These are phyloP conservation scores for Exobasidium rhododendri DNA, from an alignment of 1,284 basidiomycete genomes.

Conservation along the genomic window DNA sequence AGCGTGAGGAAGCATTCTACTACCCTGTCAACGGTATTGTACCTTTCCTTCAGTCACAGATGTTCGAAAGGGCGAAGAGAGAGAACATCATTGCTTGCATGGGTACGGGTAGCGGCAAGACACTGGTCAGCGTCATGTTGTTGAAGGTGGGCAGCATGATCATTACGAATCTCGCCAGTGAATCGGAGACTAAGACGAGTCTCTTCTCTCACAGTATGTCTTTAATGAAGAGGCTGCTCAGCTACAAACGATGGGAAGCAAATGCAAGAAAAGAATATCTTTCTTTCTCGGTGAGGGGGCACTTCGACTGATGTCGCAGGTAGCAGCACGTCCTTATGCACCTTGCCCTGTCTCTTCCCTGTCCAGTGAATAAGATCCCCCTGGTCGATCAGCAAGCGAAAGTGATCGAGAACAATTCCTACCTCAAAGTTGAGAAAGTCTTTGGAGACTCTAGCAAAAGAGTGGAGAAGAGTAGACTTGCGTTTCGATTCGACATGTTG, in stretches of 20 bases:
- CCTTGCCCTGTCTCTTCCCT: no score
- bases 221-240: not conserved
- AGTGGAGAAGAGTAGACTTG: not conserved
- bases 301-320: conserved; percentile 17
- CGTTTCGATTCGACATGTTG: not conserved
- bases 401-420: conserved; percentile 33
- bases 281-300: conserved; percentile 8
- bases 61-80: conserved; percentile 13
- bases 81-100: conserved; percentile 37
- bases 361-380: conserved; percentile 31
- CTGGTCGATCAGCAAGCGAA: conserved; percentile 40
- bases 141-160: conserved; percentile 22
- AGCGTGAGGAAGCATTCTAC: not conserved
- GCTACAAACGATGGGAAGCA: not conserved
- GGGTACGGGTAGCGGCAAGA: conserved; percentile 45
- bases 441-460: conserved; percentile 21
- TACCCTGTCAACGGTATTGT: not conserved
- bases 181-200: not conserved
- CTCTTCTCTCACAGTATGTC: not conserved
- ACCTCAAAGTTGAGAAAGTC: conserved; percentile 26
- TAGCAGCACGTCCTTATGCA: no score
- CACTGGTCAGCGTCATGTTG: conserved; percentile 39
- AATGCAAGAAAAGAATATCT: not conserved
- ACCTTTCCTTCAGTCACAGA: conserved; percentile 9
- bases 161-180: not conserved